Base-by-base conservation (phyloP, 225 moss, liverwort and hornwort genomes). In the Physcomitrium patens region DNA sequence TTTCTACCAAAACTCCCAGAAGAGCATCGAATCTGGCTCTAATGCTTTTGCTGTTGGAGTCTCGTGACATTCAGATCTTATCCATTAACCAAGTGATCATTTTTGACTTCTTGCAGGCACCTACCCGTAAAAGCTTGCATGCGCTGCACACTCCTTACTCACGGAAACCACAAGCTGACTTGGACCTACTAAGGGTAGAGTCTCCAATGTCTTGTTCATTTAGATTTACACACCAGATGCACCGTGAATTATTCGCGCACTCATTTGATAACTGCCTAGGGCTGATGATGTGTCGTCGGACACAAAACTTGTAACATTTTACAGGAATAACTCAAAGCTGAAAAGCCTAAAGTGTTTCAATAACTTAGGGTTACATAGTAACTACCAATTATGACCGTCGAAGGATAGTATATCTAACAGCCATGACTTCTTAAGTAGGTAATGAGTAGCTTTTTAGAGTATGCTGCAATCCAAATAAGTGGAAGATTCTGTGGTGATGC, bases 51-150 rank as follows among this genome's bases (percentile, higher is more conserved):
- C 44, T 45, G 22, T 56, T 44, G 47, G 57, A 46, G 52, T 53
- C 1, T 8, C 15, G 55, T 18, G 15, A 57, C 42, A 19, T 48
- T 57, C 66, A 27, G 45, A 14, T 20, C 19, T n/a, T 56, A 65
- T 23, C 18, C 12, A 65, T 13, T 58, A 28, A 58, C 22, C 12
- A 60, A 27, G 71, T 24, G 27, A 59, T 23, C 31, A 3, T 60
- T 56, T 44, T 42, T 53, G 73, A 31, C 31, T 62, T 57, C 48
- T 47, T 67, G 70, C 55, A 82, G 70, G 71, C 49, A 54, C 60
- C n/a, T 9, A 27, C 20, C 15, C 19, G 9, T 6, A 48, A 55
- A 48, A 54, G 56, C 46, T 69, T 58, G 65, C 70, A 64, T 43
- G 48, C 56, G 45, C 50, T 20, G n/a, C 18, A 37, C 31, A 37